Percentiles rank a stretch among this genome's conserved stretches.
These are phyloP conservation scores for Kitagawia praeruptora DNA, from an alignment of 129 eudicot genomes.

Conservation along the genomic window DNA sequence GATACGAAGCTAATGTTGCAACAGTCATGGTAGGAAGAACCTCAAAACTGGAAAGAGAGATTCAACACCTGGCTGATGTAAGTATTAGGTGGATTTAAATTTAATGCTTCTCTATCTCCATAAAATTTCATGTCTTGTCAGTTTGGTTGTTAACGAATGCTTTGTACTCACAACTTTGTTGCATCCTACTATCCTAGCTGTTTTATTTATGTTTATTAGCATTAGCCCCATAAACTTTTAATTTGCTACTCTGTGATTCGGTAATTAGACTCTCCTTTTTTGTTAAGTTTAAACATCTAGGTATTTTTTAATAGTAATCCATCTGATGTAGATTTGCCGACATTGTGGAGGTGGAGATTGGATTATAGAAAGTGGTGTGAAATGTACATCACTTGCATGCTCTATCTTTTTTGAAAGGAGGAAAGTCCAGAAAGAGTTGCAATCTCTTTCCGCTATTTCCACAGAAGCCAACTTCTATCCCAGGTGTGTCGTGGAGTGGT, in stretches of 20 bases:
- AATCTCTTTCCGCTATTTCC: slow-evolving; percentile 57
- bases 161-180: too few relatives aligned
- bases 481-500: slow-evolving; percentile 80
- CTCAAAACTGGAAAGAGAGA: slow-evolving; percentile 64
- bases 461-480: slow-evolving; percentile 64
- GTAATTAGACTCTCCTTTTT: neutral
- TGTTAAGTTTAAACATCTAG: neutral
- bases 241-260: neutral
- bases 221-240: neutral
- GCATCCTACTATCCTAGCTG: neutral
- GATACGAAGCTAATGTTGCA: slow-evolving; percentile 47
- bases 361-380: slow-evolving; percentile 70
- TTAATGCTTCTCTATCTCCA: neutral
- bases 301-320: neutral
- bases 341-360: slow-evolving; percentile 99
- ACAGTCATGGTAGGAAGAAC: slow-evolving; percentile 63
- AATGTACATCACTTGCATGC: slow-evolving; percentile 88
- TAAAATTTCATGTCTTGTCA: neutral
- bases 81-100: slow-evolving; percentile 24
- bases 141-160: neutral
- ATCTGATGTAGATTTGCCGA: slow-evolving; percentile 62
- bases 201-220: neutral
- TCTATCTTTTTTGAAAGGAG: slow-evolving; percentile 74
- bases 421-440: slow-evolving; percentile 70
- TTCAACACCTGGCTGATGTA: slow-evolving; percentile 86